These are phyloP conservation scores for Paecilomyces formosus DNA, from an alignment of 2,329 filamentous ascomycete species.

Conservation along the genomic window DNA sequence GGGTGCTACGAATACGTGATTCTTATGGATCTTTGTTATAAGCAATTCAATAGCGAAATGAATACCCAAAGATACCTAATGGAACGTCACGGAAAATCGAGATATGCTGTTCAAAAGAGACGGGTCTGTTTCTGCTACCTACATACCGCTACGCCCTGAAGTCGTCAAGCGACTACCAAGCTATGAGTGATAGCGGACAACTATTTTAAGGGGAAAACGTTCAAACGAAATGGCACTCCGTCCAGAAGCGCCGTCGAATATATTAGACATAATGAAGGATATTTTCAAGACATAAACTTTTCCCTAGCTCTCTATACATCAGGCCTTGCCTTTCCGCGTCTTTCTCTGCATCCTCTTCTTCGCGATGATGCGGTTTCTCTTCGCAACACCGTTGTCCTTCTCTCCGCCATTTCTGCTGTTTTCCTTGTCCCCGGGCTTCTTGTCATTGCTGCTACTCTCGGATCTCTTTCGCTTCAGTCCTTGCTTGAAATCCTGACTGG, in stretches of 20 bases:
- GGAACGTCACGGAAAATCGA: neutral
- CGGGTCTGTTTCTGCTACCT: no score
- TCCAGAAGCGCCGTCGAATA: neutral
- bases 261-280: neutral
- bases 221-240: neutral
- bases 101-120: neutral
- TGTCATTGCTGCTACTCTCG: slow-evolving; percentile 13
- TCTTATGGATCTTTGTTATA: neutral
- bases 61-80: neutral
- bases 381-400: slow-evolving; percentile 49
- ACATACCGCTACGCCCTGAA: no score
- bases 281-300: slow-evolving; percentile 2
- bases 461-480: slow-evolving; percentile 27
- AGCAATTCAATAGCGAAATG: neutral
- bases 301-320: neutral
- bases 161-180: no score
- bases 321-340: slow-evolving; percentile 46
- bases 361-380: slow-evolving; percentile 70
- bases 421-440: slow-evolving; percentile 10
- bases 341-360: slow-evolving; percentile 72
- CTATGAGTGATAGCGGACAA: neutral
- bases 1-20: slow-evolving; percentile 28
- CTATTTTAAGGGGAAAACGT: neutral
- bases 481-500: slow-evolving; percentile 8
- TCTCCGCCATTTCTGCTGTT: slow-evolving; percentile 19